Base-by-base conservation (phyloP, 1,284 basidiomycete genomes). In the Moesziomyces globuligerus region DNA sequence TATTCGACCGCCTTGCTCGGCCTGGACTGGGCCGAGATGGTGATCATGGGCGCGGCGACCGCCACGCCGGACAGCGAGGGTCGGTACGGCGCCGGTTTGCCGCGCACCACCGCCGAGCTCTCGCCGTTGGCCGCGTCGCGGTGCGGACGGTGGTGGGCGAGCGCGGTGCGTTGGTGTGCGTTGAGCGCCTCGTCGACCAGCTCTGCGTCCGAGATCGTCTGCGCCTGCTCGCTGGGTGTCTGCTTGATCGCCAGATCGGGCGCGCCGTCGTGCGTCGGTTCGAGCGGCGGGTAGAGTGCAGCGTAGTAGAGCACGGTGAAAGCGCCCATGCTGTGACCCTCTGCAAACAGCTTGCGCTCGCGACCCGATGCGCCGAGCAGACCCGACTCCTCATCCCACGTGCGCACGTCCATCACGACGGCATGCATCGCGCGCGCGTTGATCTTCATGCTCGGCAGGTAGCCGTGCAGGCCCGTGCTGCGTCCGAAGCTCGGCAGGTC, bases 401-500 rank as follows among this genome's bases (percentile, higher is more conserved):
- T 57, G 13, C 61, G 45, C 4, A 86, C 82, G 52, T 86, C 85
- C 15, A 80, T 80, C 18, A 86, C 78, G 7, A 86, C 85, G 1
- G 84, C 83, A 52, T 86, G 83, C 21, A 85, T 64, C 0, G 85
- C 84, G 1, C 85, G 76, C 0, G 84, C 81, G 7, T 85, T 79
- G 28, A 85, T 71, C 21, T 82, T 76, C 26, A 84, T 67, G 11
- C 82, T 83, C 20, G 84, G 83, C 10, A 85, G 50, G 54, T 85
- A 84, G 1, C 83, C 84, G 72, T 86, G 84, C 24, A 86, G 60
- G 2, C 85, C 86, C 0, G 74, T 66, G 15, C 62, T 68, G 5
- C 77, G 44, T 50, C 85, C 83, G 49, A 86, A 85, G 11, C 83
- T 83, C 3, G 86, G 85, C 34, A 86, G 73, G 68, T 86, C 86